These are phyloP conservation scores for Lunularia cruciata DNA, from an alignment of 225 moss, liverwort and hornwort genomes.

Conservation along the genomic window DNA sequence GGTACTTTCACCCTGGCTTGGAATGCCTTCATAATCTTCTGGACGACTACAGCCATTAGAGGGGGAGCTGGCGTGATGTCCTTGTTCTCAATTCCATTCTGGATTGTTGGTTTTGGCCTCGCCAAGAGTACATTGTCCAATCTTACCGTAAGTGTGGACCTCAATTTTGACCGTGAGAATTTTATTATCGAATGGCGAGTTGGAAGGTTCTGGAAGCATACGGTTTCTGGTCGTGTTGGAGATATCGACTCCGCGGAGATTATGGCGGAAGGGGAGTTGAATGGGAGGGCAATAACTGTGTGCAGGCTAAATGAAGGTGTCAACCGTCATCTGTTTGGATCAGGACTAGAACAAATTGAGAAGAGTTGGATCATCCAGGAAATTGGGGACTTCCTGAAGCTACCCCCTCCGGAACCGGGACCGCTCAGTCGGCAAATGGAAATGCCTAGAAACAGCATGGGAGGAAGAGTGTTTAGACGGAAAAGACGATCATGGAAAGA, in stretches of 20 bases:
- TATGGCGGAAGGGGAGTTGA: conserved; percentile 51
- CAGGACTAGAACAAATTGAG: conserved; percentile 64
- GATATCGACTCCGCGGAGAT: conserved; percentile 65
- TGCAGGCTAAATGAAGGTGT: conserved; percentile 61
- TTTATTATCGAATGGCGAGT: conserved; percentile 72
- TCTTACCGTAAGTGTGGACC: conserved; percentile 55
- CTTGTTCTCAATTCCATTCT: conserved; percentile 92
- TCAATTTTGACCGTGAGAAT: conserved; percentile 52
- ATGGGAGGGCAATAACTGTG: conserved; percentile 51
- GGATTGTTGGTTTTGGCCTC: conserved; percentile 88
- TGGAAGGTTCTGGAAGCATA: conserved; percentile 62
- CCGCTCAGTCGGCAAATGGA: background rate
- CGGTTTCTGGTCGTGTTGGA: conserved; percentile 50
- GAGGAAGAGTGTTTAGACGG: conserved; percentile 10
- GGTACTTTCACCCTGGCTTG: conserved; percentile 82
- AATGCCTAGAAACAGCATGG: background rate
- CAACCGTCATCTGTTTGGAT: conserved; percentile 62
- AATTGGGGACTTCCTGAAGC: conserved; percentile 45
- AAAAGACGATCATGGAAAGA: background rate
- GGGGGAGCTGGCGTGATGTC: conserved; percentile 64
- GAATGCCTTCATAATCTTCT: conserved; percentile 80
- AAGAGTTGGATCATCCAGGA: conserved; percentile 80
- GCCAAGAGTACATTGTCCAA: conserved; percentile 63
- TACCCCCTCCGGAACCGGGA: background rate
- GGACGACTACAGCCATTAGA: conserved; percentile 72